Evolutionary conservation across 2,329 filamentous ascomycete species (phyloP).

Genomic region (Scedosporium minutisporum): DNA sequence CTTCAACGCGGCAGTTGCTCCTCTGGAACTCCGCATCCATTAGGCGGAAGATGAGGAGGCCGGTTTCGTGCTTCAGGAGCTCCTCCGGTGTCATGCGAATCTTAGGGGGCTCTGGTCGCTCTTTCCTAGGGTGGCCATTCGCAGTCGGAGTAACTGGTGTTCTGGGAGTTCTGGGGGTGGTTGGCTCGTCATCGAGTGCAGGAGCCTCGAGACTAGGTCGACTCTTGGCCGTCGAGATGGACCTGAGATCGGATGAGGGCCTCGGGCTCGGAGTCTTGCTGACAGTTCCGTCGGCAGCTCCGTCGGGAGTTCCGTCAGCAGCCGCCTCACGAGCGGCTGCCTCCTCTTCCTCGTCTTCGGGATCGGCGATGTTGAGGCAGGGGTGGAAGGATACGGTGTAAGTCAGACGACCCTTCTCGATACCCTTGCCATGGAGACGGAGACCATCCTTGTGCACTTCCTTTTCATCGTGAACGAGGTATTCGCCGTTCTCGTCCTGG

Average conservation of each 20-base stretch:
- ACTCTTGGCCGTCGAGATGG: neutral
- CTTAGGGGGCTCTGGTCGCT: constrained; percentile 52
- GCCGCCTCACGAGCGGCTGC: constrained; percentile 33
- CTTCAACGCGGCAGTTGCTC: constrained; percentile 67
- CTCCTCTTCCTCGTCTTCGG: constrained; percentile 68
- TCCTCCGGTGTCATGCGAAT: constrained; percentile 71
- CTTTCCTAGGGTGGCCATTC: constrained; percentile 38
- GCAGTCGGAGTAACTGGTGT: constrained; percentile 31
- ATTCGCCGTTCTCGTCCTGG: constrained; percentile 73
- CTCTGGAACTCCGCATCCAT: constrained; percentile 79
- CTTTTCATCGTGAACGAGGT: constrained; percentile 69
- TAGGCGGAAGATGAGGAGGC: constrained; percentile 87
- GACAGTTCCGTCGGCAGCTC: constrained; percentile 7
- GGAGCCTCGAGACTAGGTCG: constrained; percentile 1
- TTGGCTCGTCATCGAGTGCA: neutral
- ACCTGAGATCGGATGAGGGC: neutral
- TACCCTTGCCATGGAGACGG: constrained; percentile 61
- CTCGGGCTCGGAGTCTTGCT: constrained; percentile 4
- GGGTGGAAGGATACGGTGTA: constrained; percentile 89
- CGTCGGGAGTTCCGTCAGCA: constrained; percentile 15
- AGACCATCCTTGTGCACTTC: constrained; percentile 56
- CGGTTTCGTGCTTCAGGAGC: constrained; percentile 76
- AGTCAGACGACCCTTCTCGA: constrained; percentile 68
- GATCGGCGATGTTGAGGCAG: constrained; percentile 76
- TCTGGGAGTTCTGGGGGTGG: constrained; percentile 17